Conservation (phyloP, 371 early-diverging fungal genomes). For the Apophysomyces trapeziformis region DNA sequence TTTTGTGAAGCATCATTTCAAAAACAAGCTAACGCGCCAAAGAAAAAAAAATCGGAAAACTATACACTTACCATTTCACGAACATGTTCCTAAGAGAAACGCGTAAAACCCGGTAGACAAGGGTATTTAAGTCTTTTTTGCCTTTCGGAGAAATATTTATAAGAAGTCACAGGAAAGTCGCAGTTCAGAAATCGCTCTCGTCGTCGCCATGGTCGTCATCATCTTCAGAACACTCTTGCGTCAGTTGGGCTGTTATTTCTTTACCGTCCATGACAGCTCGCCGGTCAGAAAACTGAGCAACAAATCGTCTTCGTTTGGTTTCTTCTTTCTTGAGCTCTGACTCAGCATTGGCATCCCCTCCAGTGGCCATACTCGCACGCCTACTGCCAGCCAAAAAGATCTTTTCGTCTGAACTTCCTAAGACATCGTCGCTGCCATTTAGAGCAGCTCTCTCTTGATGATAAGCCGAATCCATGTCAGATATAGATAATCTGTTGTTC, state of each 20-base stretch:
- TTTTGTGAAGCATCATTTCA: conserved; percentile 31
- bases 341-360: conserved; percentile 19
- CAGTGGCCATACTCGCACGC: conserved; percentile 41
- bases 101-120: no score
- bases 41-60: background rate
- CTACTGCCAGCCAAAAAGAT: conserved; percentile 34
- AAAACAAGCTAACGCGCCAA: background rate
- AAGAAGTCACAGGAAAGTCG: background rate
- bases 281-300: conserved; percentile 86
- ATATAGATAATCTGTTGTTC: background rate
- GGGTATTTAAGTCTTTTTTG: background rate
- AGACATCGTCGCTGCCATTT: conserved; percentile 32
- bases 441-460: conserved; percentile 3
- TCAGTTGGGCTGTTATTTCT: conserved; percentile 18
- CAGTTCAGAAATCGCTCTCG: background rate
- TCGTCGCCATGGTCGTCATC: conserved; percentile 13
- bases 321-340: conserved; percentile 32
- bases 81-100: no score
- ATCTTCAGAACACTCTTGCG: conserved; percentile 5
- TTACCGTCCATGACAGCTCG: conserved; percentile 23
- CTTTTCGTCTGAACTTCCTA: conserved; percentile 43
- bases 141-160: background rate
- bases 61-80: background rate
- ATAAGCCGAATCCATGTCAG: no score
- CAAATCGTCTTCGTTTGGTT: conserved; percentile 56